Evolutionary conservation across 331 rosid species (phyloP).

Genomic region (Acacia pycnantha): DNA sequence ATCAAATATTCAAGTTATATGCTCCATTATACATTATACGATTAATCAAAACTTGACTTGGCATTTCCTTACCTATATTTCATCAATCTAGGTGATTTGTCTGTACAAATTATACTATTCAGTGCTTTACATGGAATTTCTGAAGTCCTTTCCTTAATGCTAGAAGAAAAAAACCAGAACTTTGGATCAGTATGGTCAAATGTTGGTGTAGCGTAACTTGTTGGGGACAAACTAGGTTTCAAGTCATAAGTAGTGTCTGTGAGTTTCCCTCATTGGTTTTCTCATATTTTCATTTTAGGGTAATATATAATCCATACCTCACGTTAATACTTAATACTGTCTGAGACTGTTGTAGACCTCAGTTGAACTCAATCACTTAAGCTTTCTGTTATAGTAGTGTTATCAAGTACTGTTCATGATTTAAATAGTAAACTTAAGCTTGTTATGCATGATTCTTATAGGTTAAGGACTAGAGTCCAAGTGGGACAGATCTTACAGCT

Average conservation of each 20-base stretch:
- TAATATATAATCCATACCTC: background rate
- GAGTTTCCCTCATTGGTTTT: background rate
- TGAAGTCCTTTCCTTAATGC: background rate
- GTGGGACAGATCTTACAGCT: constrained; percentile 23
- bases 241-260: background rate
- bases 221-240: background rate
- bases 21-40: background rate
- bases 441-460: background rate
- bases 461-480: constrained; percentile 22
- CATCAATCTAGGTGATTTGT: background rate
- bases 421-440: constrained; percentile 2
- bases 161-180: background rate
- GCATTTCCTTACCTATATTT: background rate
- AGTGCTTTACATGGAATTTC: background rate
- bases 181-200: background rate
- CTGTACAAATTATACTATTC: background rate
- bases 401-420: background rate
- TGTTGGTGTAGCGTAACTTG: too few species aligned
- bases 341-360: background rate
- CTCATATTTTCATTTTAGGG: background rate
- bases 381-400: constrained; percentile 3
- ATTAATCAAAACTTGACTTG: background rate
- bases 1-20: background rate
- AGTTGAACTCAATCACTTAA: background rate
- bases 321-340: background rate